Evolutionary conservation across 2,329 filamentous ascomycete species (phyloP), one percentile per base, ranked within the genome.

Genomic region (Talaromyces sp.): DNA sequence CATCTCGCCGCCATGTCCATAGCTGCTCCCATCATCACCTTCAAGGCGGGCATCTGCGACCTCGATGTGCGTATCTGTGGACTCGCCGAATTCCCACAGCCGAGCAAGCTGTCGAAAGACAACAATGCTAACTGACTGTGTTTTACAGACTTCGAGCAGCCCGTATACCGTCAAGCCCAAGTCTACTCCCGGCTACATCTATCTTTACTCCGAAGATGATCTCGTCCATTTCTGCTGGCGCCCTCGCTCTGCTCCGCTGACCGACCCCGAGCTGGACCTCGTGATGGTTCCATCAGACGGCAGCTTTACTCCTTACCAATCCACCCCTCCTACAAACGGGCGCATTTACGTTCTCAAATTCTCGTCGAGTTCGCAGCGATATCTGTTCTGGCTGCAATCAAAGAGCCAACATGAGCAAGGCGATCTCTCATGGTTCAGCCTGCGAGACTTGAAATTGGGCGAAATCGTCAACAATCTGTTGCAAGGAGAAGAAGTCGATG

Each of bases 221-320:
- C 85, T 99, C 62, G 83, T 96, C 63, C 92, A 97, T 80, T 96
- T 99, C 79, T 97, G 92, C 84, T 99, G 95, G 95, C 89, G 92
- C 66, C 87, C 90, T 69, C 88, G 94, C 66, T 83, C 81, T 66
- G 84, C 85, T 61, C 80, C 87, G 24, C 77, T 91, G 66, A 85
- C 89, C 64, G 79, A 89, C 61, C 88, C 92, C 61, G 89, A 94
- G 62, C 79, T 96, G 64, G 92, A 99, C 73, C 84, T 99, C 41
- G 86, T 97, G 69, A 97, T 97, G 90, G 88, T 99, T 57, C 93
- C 94, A 24, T 83, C 84, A 58, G 95, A 99, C 74, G 91, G 90
- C 67, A 88, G 86, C 69, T 99, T 99, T 77, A 81, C 87, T 12
- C 91, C 92, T 8, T 94, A 96, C 77, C 84, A 90, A 65, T 79